These are phyloP conservation scores for Castanea crenata DNA, from an alignment of 306 rosid genomes.

Conservation along the genomic window DNA sequence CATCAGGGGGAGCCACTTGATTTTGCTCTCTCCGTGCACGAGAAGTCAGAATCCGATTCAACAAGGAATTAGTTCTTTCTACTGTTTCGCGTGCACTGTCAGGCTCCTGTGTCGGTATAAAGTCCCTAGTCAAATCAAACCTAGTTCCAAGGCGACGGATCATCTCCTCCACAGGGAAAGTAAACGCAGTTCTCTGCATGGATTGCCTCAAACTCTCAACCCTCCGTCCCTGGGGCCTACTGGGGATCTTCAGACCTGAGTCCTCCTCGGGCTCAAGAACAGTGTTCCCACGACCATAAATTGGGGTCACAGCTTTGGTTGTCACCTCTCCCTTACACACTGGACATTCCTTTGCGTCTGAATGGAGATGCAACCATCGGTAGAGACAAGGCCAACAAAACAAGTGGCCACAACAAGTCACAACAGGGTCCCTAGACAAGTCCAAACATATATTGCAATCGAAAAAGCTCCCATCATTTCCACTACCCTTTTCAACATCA, in stretches of 20 bases:
- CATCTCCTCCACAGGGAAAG: conserved; percentile 81
- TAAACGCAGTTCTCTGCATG: conserved; percentile 60
- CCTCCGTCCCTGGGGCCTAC: conserved; percentile 77
- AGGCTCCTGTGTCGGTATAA: conserved; percentile 45
- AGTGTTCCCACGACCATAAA: conserved; percentile 78
- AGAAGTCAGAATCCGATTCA: conserved; percentile 74
- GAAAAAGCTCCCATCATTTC: conserved; percentile 76
- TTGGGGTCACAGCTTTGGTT: conserved; percentile 68
- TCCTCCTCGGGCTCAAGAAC: conserved; percentile 56
- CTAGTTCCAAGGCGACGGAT: conserved; percentile 78
- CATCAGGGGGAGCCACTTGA: conserved; percentile 38
- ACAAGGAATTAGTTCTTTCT: conserved; percentile 58
- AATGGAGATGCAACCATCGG: conserved; percentile 80
- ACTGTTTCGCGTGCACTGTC: conserved; percentile 50
- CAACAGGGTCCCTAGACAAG: conserved; percentile 84
- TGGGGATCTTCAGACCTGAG: conserved; percentile 65
- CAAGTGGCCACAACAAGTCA: conserved; percentile 95
- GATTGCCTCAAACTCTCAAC: conserved; percentile 93
- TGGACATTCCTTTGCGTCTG: conserved; percentile 91
- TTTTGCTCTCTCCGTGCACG: conserved; percentile 80
- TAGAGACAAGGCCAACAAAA: conserved; percentile 94
- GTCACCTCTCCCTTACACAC: conserved; percentile 97
- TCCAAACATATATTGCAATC: conserved; percentile 97
- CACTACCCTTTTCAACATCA: conserved; percentile 61
- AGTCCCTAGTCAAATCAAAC: conserved; percentile 63